phyloP scores from a whole-genome alignment of 208 protist genomes.

The Leptomonas pyrrhocoris region DNA sequence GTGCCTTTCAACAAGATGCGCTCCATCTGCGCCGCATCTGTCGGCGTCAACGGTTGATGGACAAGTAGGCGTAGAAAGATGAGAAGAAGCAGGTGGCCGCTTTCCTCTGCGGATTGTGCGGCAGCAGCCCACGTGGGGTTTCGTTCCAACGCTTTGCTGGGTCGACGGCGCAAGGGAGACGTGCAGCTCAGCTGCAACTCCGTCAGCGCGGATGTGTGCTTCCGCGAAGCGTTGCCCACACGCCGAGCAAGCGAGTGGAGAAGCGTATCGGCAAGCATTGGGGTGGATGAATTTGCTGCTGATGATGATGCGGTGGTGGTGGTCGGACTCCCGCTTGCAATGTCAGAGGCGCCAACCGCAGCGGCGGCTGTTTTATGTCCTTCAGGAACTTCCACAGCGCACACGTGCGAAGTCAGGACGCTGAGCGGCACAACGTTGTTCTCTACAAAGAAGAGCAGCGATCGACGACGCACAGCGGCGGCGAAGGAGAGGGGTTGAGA shows the following conservation, averaged over 20 bases:
- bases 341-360: too few relatives aligned
- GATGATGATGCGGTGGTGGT: too few relatives aligned
- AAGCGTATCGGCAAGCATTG: neutral
- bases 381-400: neutral
- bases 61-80: slow-evolving; percentile 14
- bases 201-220: neutral
- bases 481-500: slow-evolving; percentile 19
- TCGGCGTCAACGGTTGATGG: neutral
- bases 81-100: slow-evolving; percentile 12
- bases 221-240: neutral
- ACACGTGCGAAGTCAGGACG: slow-evolving; percentile 11
- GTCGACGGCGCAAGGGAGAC: slow-evolving; percentile 3
- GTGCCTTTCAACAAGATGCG: slow-evolving; percentile 20
- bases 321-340: neutral
- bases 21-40: neutral
- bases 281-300: neutral
- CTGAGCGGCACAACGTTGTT: slow-evolving; percentile 45
- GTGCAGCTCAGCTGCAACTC: slow-evolving; percentile 1
- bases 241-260: neutral
- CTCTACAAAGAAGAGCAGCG: slow-evolving; percentile 57
- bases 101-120: slow-evolving; percentile 23
- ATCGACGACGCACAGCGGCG: slow-evolving; percentile 41
- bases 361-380: neutral
- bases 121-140: slow-evolving; percentile 21
- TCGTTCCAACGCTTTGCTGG: neutral